phyloP scores from a whole-genome alignment of 2,329 filamentous ascomycete species.

The Sordariomycetes sp. region DNA sequence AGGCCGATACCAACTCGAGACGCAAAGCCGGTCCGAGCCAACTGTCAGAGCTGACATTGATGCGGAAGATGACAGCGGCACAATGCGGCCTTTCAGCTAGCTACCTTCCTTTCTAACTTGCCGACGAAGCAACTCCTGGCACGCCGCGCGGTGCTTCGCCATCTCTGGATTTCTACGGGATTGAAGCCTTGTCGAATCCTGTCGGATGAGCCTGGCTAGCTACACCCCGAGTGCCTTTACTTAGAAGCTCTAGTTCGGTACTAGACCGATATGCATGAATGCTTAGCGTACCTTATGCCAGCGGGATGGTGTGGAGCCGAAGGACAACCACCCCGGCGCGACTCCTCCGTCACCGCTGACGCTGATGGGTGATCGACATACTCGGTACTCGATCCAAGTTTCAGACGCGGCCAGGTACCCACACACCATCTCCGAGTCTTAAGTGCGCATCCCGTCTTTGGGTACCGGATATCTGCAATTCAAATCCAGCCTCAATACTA shows the following conservation, averaged over 20 bases:
- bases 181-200: background rate
- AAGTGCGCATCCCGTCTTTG: conserved; percentile 1
- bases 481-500: conserved; percentile 1
- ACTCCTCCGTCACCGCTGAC: background rate
- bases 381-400: background rate
- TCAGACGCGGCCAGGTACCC: background rate
- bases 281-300: too few relatives aligned
- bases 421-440: background rate
- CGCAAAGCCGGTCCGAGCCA: background rate
- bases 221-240: too few relatives aligned
- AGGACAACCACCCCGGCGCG: too few relatives aligned
- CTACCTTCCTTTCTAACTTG: background rate
- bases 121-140: conserved; percentile 11
- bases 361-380: background rate
- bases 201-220: too few relatives aligned
- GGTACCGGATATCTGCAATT: background rate
- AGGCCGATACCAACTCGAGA: background rate
- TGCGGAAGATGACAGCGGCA: background rate
- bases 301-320: too few relatives aligned
- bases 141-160: background rate
- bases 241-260: too few relatives aligned
- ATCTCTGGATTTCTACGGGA: background rate
- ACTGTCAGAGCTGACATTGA: background rate
- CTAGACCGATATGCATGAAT: too few relatives aligned
- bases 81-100: background rate